Base-by-base conservation (phyloP, 768 basidiomycete species). In the Russula olivacea region DNA sequence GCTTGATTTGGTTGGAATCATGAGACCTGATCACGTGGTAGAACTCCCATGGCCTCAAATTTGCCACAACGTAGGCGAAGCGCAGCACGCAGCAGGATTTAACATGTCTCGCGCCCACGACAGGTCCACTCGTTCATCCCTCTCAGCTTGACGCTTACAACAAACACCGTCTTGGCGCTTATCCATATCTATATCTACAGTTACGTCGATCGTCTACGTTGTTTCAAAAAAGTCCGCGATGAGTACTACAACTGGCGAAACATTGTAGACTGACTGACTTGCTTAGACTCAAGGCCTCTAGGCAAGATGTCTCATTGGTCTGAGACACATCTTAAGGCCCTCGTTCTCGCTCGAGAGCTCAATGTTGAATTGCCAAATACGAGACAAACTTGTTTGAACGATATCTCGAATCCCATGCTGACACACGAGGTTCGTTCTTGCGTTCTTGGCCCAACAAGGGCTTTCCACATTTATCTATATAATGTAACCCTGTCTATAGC, bases 361-460 rank as follows among this genome's bases (percentile, higher is more conserved):
- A 25, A 45, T 6, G 6, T 25, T 28, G 62, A 63, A 41, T 19
- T 58, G 15, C 23, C 52, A 12, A 54, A 58, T 9, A 63, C 62
- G 15, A 54, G 34, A 48, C 8, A 30, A 34, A 23, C 4, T 9
- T 63, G 62, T 25, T 32, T 54, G n/a, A 28, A 14, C 30, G 9
- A 54, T 8, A 8, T 25, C 15, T 40, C 25, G n/a, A 63, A 17
- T 11, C 0, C 45, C 8, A 36, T 8, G 9, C 45, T 63, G 15
- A 36, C n/a, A n/a, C 38, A 36, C 19, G 63, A 64, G 58, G 63
- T 64, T 14, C 23, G 63, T 60, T 34, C 21, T 34, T 38, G 4
- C 2, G 63, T 60, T 34, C 21, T 34, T 38, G 8, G 5, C 40
- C 2, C 47, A 23, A 48, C 23, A 45, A 19, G 43, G 19, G 43